Evolutionary conservation across 2,329 filamentous ascomycete species (phyloP).

Genomic region (Bipolaris victoriae): DNA sequence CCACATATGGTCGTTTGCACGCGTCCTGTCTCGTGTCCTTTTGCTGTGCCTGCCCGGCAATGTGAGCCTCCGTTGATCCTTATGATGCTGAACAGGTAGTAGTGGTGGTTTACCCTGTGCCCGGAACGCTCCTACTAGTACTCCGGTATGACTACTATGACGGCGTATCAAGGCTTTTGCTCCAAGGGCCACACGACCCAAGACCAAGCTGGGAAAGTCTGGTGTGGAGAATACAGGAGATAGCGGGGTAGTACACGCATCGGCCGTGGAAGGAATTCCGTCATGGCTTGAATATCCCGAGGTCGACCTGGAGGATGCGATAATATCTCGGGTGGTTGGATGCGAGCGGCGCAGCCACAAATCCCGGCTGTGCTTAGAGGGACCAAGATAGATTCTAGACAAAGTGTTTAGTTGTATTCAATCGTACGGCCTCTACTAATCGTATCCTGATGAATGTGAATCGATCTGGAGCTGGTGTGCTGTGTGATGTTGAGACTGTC

Average conservation of each 20-base stretch:
- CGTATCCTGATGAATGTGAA: background rate
- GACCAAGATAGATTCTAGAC: background rate
- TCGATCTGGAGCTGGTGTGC: conserved; percentile 35
- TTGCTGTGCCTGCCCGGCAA: background rate
- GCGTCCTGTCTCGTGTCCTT: background rate
- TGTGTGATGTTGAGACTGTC: background rate
- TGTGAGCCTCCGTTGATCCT: background rate
- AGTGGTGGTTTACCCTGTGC: background rate
- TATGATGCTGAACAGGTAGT: background rate
- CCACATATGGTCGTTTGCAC: conserved; percentile 8
- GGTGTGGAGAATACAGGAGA: conserved; percentile 10
- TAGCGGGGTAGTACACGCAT: conserved; percentile 25
- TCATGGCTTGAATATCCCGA: conserved; percentile 21
- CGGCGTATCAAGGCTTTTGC: background rate
- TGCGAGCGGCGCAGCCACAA: conserved; percentile 50
- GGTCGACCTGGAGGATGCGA: conserved; percentile 28
- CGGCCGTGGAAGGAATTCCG: conserved; percentile 30
- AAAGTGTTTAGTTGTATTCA: background rate
- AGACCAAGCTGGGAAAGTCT: conserved; percentile 5
- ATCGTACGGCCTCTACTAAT: background rate
- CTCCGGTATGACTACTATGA: conserved; percentile 3
- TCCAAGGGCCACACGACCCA: background rate
- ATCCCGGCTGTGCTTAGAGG: conserved; percentile 59
- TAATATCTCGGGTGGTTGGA: conserved; percentile 59
- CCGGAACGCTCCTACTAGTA: conserved; percentile 5